Conservation (phyloP, 306 rosid genomes). For the Dalbergia cochinchinensis region DNA sequence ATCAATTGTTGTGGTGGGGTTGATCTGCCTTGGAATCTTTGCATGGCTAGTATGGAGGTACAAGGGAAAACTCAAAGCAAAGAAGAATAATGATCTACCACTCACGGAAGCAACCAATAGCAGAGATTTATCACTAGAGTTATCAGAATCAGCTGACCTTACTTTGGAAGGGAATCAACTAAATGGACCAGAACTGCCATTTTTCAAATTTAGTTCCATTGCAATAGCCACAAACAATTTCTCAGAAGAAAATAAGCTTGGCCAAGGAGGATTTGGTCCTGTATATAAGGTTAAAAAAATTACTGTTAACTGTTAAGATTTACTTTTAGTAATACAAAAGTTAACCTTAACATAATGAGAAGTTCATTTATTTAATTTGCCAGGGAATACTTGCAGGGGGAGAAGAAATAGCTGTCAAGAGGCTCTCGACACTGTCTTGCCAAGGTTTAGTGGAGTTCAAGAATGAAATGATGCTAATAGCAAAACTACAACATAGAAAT, state of each 20-base stretch:
- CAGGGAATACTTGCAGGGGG: conserved; percentile 69
- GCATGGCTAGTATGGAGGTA: conserved; percentile 61
- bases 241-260: conserved; percentile 71
- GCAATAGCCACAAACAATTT: conserved; percentile 67
- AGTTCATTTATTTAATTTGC: neutral
- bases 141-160: conserved; percentile 65
- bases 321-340: neutral
- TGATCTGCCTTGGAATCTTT: conserved; percentile 48
- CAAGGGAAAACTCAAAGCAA: conserved; percentile 56
- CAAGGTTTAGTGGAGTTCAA: conserved; percentile 86
- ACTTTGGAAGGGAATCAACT: conserved; percentile 51
- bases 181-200: conserved; percentile 64
- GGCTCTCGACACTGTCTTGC: conserved; percentile 67
- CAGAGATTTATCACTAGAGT: conserved; percentile 59
- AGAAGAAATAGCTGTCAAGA: conserved; percentile 68
- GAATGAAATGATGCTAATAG: conserved; percentile 72
- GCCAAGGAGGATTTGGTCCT: conserved; percentile 80
- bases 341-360: neutral
- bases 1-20: conserved; percentile 48
- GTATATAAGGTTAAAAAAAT: conserved; percentile 62
- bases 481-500: conserved; percentile 79
- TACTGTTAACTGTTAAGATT: conserved; percentile 18
- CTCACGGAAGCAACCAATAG: conserved; percentile 48
- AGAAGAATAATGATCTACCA: conserved; percentile 24
- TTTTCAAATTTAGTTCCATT: conserved; percentile 60